Base-by-base conservation (phyloP, 371 early-diverging fungal genomes). In the Paraphysoderma sedebokerense region DNA sequence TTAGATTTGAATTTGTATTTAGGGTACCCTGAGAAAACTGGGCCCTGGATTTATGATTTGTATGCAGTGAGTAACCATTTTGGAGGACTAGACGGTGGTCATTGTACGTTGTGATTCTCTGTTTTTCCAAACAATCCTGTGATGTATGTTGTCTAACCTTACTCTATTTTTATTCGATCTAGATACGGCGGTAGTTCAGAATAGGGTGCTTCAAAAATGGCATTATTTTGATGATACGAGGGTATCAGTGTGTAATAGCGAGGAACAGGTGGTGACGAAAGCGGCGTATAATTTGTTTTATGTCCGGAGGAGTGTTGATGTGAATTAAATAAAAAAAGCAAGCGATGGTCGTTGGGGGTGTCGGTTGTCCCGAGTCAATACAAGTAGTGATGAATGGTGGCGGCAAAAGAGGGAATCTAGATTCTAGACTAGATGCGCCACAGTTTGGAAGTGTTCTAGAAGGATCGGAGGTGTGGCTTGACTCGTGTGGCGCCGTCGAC, bases 61-160 rank as follows among this genome's bases (percentile, higher is more conserved):
- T 85, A 73, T 60, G 87, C 79, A 1, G 85, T 90, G 7, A 85
- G 82, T 39, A 90, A 92, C 55, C 92, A 92, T 53, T 85, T 70
- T 67, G 92, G 92, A 31, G 87, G 89, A 3, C 57, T 89, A 39
- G 91, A 88, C 33, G 91, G 91, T 38, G 95, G 95, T 26, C 95
- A 91, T 55, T 91, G 81, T 79, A 75, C 41, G 41, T 22, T 23
- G 1, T 7, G 27, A 17, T 50, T 38, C 45, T 40, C n/a, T 19
- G n/a, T 44, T 31, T 49, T 52, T 34, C 2, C 1, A 3, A 2
- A 3, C 5, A 33, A 20, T 37, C 46, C 19, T 39, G 26, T 26
- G 23, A 17, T 17, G 38, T 11, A 26, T 15, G 26, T 29, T 35
- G 30, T 2, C n/a, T n/a, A n/a, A n/a, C n/a, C 19, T 50, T 38